Conservation (phyloP, 805 yeast genomes). For the Zygotorulaspora chibaensis region DNA sequence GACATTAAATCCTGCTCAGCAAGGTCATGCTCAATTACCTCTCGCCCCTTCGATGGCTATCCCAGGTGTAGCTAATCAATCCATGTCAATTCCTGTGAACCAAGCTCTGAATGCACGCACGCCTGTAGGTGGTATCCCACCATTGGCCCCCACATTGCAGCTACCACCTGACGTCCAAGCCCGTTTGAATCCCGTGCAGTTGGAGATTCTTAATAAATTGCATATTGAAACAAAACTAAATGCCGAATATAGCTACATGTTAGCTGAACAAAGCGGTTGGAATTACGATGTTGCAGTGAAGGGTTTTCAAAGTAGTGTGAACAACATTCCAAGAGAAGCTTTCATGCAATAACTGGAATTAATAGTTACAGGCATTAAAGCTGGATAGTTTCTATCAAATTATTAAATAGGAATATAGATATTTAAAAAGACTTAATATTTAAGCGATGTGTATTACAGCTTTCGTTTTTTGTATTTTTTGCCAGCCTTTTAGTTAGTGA, state of each 20-base stretch:
- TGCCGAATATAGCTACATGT: conserved; percentile 73
- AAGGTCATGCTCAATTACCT: conserved; percentile 2
- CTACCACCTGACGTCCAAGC: conserved; percentile 53
- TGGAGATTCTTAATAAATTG: conserved; percentile 59
- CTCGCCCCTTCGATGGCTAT: background rate
- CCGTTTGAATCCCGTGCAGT: conserved; percentile 51
- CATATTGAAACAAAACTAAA: conserved; percentile 70
- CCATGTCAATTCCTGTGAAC: conserved; percentile 6
- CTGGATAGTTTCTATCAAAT: background rate
- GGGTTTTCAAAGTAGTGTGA: conserved; percentile 66
- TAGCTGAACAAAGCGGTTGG: conserved; percentile 87
- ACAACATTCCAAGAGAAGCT: conserved; percentile 57
- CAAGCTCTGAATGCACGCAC: conserved; percentile 2
- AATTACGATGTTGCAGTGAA: conserved; percentile 63
- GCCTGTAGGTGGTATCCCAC: conserved; percentile 12
- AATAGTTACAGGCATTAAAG: too few species aligned
- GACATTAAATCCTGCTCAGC: conserved; percentile 13
- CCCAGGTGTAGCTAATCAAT: conserved; percentile 1
- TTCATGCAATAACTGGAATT: conserved; percentile 29
- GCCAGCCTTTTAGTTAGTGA: background rate
- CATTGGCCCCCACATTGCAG: conserved; percentile 35
- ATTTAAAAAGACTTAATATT: background rate
- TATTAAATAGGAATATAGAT: background rate
- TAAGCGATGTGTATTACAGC: too few species aligned
- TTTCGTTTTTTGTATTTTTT: too few species aligned